These are phyloP conservation scores for Penicillium malachiteum DNA, from an alignment of 495 filamentous ascomycete species.

Conservation along the genomic window DNA sequence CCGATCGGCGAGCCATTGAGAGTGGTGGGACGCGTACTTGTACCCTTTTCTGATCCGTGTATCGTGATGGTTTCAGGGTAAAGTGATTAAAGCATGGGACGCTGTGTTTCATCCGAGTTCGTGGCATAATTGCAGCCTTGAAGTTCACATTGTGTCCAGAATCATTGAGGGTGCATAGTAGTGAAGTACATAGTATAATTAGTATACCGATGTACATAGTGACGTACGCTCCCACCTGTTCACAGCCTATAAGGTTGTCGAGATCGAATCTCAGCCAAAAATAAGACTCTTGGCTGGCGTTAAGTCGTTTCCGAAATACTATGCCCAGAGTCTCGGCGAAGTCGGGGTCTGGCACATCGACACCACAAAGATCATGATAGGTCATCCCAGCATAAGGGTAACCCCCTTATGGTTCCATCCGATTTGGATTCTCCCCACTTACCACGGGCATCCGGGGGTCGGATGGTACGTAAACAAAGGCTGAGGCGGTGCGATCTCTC, in stretches of 20 bases:
- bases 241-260: not conserved
- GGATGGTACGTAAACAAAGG: conserved; percentile 5
- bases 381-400: not conserved
- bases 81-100: not conserved
- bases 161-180: not conserved
- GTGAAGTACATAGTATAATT: not conserved
- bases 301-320: not conserved
- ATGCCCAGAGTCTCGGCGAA: not conserved
- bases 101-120: no score
- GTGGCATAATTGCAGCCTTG: no score
- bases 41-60: conserved; percentile 1
- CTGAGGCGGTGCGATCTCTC: conserved; percentile 11
- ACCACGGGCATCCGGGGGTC: conserved; percentile 8
- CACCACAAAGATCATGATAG: conserved; percentile 3
- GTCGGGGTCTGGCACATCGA: not conserved
- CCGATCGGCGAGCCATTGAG: conserved; percentile 22
- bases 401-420: conserved; percentile 7
- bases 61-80: not conserved
- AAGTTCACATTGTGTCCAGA: not conserved
- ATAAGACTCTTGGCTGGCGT: conserved; percentile 1
- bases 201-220: not conserved
- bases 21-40: conserved; percentile 17
- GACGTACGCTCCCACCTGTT: not conserved
- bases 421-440: conserved; percentile 2
- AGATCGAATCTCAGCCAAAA: not conserved